Percentiles rank a stretch among this genome's conserved stretches.
phyloP scores from a whole-genome alignment of 1,139 yeast genomes.

The Candida glucosophila region DNA sequence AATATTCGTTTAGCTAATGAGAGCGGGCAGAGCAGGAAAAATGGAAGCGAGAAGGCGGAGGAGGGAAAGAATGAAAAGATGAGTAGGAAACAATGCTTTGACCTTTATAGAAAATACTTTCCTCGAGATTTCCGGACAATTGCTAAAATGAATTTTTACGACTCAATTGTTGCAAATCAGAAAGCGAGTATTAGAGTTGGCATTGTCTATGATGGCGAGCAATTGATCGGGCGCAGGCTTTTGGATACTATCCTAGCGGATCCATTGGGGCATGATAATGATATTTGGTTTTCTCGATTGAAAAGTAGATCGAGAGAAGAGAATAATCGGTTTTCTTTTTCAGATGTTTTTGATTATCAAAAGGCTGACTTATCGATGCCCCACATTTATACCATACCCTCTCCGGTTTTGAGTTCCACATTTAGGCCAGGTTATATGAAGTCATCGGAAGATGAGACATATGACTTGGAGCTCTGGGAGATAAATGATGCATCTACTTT shows the following conservation, averaged over 20 bases:
- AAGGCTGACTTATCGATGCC: too few species aligned
- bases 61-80: too few species aligned
- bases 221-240: conserved; percentile 18
- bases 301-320: conserved; percentile 11
- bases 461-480: conserved; percentile 23
- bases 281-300: conserved; percentile 23
- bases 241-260: conserved; percentile 33
- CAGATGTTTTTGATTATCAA: conserved; percentile 3
- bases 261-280: conserved; percentile 28
- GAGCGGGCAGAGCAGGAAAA: too few species aligned
- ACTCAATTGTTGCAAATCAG: too few species aligned
- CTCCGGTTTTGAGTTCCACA: conserved; percentile 27
- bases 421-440: conserved; percentile 18
- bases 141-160: too few species aligned
- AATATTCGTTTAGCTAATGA: too few species aligned
- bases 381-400: too few species aligned
- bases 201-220: conserved; percentile 16
- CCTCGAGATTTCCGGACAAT: conserved; percentile 19
- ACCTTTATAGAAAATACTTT: conserved; percentile 13
- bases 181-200: conserved; percentile 27
- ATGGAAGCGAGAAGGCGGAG: too few species aligned
- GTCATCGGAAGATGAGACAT: conserved; percentile 7
- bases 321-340: conserved; percentile 14
- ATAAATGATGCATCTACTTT: conserved; percentile 13
- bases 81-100: too few species aligned